Conservation (phyloP, 108 stramenopile species). For the Conticribra guillardii region DNA sequence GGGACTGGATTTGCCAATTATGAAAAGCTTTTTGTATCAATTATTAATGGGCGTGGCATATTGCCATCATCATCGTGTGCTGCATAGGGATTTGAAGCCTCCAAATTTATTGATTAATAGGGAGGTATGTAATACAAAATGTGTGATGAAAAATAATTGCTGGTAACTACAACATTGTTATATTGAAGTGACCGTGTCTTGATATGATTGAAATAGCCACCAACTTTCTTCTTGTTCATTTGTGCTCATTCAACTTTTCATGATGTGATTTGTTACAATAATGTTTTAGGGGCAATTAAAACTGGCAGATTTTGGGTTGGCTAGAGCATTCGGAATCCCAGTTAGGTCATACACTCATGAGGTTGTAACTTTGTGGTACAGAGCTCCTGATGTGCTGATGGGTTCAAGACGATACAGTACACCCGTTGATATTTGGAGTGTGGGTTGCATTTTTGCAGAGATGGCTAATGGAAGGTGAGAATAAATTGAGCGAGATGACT, state of each 20-base stretch:
- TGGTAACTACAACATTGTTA: no score
- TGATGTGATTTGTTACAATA: no score
- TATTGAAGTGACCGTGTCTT: no score
- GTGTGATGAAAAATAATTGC: no score
- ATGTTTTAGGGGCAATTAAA: slow-evolving; percentile 90
- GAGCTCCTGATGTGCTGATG: slow-evolving; percentile 98
- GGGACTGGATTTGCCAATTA: slow-evolving; percentile 88
- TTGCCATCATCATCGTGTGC: slow-evolving; percentile 97
- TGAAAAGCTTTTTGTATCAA: slow-evolving; percentile 97
- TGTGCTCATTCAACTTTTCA: no score
- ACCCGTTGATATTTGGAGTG: slow-evolving; percentile 98
- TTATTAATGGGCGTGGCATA: slow-evolving; percentile 97
- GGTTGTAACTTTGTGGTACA: slow-evolving; percentile 99
- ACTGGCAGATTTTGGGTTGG: slow-evolving; percentile 99
- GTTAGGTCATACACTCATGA: slow-evolving; percentile 94
- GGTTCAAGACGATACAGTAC: slow-evolving; percentile 96
- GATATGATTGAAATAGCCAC: no score
- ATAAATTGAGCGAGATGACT: not conserved
- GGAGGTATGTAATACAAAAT: slow-evolving; percentile 46
- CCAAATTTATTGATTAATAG: slow-evolving; percentile 97
- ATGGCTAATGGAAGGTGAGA: slow-evolving; percentile 92
- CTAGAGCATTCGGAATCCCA: slow-evolving; percentile 98
- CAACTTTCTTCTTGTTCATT: no score
- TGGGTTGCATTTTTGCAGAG: slow-evolving; percentile 98
- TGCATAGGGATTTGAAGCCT: slow-evolving; percentile 97